These are phyloP conservation scores for Aspergillus aculeatus DNA, from an alignment of 2,329 filamentous ascomycete genomes.

Conservation along the genomic window DNA sequence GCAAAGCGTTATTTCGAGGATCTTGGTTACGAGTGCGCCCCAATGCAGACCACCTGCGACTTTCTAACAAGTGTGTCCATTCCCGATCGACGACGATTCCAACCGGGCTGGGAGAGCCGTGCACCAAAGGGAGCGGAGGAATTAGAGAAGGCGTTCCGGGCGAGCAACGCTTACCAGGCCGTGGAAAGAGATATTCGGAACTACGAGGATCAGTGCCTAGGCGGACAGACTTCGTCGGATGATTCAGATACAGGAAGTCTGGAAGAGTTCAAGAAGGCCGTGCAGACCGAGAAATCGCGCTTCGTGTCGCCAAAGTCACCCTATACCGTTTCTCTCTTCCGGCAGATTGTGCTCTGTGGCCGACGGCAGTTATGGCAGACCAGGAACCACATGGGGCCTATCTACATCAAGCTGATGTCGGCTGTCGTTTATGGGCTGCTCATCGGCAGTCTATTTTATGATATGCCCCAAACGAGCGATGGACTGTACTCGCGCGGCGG, in stretches of 20 bases:
- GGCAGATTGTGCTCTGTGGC: conserved; percentile 60
- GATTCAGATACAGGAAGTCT: conserved; percentile 28
- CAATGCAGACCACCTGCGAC: conserved; percentile 66
- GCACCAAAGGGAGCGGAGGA: conserved; percentile 66
- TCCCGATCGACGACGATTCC: conserved; percentile 63
- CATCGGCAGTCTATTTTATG: conserved; percentile 72
- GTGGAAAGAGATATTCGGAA: conserved; percentile 59
- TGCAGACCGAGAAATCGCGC: conserved; percentile 55
- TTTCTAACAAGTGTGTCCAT: conserved; percentile 72
- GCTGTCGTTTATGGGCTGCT: conserved; percentile 69
- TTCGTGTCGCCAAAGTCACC: conserved; percentile 62
- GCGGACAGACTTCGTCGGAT: conserved; percentile 46
- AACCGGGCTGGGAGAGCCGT: conserved; percentile 59
- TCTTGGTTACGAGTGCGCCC: conserved; percentile 58
- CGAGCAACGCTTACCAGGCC: conserved; percentile 57
- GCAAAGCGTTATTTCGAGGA: conserved; percentile 63
- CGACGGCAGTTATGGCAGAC: conserved; percentile 73
- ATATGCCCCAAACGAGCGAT: conserved; percentile 53
- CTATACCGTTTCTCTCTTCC: conserved; percentile 70
- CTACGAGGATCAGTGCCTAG: conserved; percentile 49
- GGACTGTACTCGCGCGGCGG: conserved; percentile 62
- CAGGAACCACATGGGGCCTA: conserved; percentile 65
- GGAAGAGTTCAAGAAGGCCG: conserved; percentile 57
- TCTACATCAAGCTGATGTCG: conserved; percentile 72
- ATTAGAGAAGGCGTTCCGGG: conserved; percentile 64